Base-by-base conservation (phyloP, 371 early-diverging fungal species). In the Smittium culicis region DNA sequence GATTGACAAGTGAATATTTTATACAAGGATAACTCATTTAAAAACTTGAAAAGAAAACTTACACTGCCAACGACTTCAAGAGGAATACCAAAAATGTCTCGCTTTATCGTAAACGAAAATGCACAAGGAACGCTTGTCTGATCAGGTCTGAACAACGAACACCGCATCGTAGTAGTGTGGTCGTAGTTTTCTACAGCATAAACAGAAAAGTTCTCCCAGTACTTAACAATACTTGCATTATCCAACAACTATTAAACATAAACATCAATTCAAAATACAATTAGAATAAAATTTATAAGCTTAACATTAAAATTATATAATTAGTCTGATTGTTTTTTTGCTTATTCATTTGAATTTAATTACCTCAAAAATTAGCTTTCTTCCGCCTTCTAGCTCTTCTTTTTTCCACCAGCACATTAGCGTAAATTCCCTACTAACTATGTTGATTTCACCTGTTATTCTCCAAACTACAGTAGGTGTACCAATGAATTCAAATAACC, bases 391-490 rank as follows among this genome's bases (percentile, higher is more conserved):
- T 55, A 93, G 78, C 71, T 83, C 79, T 54, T 91, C 88, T 33
- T 82, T 83, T 60, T 84, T 76, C 95, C 94, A 93, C 67, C 85
- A 85, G 0, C 93, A 93, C 74, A 94, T 71, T 32, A 92, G 77
- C 3, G 86, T 86, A 74, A 94, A 94, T 73, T 93, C 93, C 71
- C 91, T 92, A 65, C 95, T 92, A 1, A 92, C 92, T 55, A 92
- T 72, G 2, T 87, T 88, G 29, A 94, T 87, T 75, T 92, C 92
- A 35, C 95, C 95, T 1, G 93, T 90, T 3, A 92, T 83, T 55
- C 95, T 84, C 93, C 95, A 94, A 30, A 94, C 88, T 1, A 90
- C 93, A 1, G 92, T 91, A 1, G 95, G 95, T n/a, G 95, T 93
- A 35, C 93, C 95, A n/a, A 91, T 88, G 62, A 86, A 89, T 24